These are phyloP conservation scores for Teunomyces gatunensis DNA, from an alignment of 805 yeast species.

Conservation along the genomic window DNA sequence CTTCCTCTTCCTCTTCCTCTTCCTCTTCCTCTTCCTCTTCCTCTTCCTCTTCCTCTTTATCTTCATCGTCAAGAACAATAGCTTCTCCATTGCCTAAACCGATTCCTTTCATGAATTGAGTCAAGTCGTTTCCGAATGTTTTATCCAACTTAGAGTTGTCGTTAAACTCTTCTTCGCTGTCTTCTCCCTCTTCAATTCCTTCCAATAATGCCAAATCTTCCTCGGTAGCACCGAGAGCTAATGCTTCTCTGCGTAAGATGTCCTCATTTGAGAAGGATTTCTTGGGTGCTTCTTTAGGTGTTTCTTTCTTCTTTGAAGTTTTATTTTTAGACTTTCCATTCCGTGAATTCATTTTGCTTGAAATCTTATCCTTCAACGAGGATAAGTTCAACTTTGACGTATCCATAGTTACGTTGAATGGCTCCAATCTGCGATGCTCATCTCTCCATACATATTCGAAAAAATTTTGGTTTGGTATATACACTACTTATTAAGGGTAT, in stretches of 20 bases:
- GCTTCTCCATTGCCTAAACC: slow-evolving; percentile 50
- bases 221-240: slow-evolving; percentile 81
- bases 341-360: slow-evolving; percentile 12
- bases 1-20: slow-evolving; percentile 37
- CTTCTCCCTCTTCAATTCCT: slow-evolving; percentile 51
- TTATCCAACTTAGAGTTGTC: slow-evolving; percentile 42
- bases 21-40: slow-evolving; percentile 36
- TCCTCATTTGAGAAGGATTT: slow-evolving; percentile 16
- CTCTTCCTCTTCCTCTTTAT: slow-evolving; percentile 11
- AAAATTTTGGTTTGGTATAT: not conserved
- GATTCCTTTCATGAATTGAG: slow-evolving; percentile 61
- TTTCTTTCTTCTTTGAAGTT: slow-evolving; percentile 7
- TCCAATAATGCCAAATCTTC: slow-evolving; percentile 69
- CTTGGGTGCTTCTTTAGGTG: slow-evolving; percentile 1
- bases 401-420: slow-evolving; percentile 33
- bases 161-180: slow-evolving; percentile 49
- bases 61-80: slow-evolving; percentile 24
- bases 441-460: not conserved
- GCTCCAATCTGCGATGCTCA: slow-evolving; percentile 4
- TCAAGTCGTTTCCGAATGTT: slow-evolving; percentile 51
- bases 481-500: not conserved
- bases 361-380: slow-evolving; percentile 62
- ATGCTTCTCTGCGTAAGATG: slow-evolving; percentile 65
- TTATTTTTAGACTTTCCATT: slow-evolving; percentile 7
- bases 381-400: slow-evolving; percentile 46